Conservation (phyloP, 2,329 filamentous ascomycete genomes). For the Purpureocillium lavendulum region DNA sequence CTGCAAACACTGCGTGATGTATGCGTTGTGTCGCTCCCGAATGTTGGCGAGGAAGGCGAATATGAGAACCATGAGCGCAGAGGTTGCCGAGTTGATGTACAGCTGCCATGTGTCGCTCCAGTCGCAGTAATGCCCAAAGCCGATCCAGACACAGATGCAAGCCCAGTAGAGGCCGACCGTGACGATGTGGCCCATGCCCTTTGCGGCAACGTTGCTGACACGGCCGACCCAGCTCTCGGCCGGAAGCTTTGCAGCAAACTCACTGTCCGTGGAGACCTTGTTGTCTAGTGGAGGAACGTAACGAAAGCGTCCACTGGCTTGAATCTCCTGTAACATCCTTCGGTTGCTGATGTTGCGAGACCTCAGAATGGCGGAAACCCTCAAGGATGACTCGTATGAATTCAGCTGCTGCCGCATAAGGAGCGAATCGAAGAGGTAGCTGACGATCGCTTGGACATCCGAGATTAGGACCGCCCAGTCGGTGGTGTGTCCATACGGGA, state of each 20-base stretch:
- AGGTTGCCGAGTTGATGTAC: constrained; percentile 34
- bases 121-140: constrained; percentile 16
- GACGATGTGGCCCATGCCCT: constrained; percentile 19
- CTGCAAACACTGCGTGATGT: constrained; percentile 20
- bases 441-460: constrained; percentile 25
- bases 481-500: constrained; percentile 19
- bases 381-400: constrained; percentile 16
- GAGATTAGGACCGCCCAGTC: constrained; percentile 27
- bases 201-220: constrained; percentile 14
- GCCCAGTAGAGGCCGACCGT: constrained; percentile 24
- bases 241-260: constrained; percentile 7
- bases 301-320: constrained; percentile 9
- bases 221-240: constrained; percentile 21
- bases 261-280: constrained; percentile 13
- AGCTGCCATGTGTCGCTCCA: constrained; percentile 29
- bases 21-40: constrained; percentile 24
- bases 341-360: constrained; percentile 22
- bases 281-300: constrained; percentile 9
- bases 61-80: constrained; percentile 26
- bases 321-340: constrained; percentile 18
- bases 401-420: constrained; percentile 29
- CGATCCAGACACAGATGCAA: constrained; percentile 25
- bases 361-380: constrained; percentile 19
- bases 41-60: constrained; percentile 32
- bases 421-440: constrained; percentile 27